Evolutionary conservation across 2,329 filamentous ascomycete species (phyloP), one percentile per base, ranked within the genome.

Genomic region (Trichophyton schoenleinii): DNA sequence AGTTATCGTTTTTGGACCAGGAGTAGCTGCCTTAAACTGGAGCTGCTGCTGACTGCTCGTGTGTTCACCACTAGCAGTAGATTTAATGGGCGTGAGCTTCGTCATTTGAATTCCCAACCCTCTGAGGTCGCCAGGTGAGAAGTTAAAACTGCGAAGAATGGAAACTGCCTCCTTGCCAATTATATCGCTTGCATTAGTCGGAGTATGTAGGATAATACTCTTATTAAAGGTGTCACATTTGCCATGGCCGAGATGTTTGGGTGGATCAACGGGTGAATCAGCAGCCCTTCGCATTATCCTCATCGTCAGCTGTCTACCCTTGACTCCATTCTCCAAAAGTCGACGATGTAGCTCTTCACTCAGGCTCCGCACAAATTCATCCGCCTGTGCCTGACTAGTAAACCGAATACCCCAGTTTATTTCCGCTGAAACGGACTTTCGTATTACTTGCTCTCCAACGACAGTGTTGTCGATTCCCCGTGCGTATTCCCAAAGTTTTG

Each of bases 371-470:
- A 97, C 81, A 71, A 99, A 99, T 65, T 95, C 89, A 63, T 97
- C 92, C 0, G 91, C 91, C 73, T 99, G 92, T n/a, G 83, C 81
- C 69, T 96, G 90, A 63, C 82, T 95, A 66, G 94, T 84, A 70
- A 99, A 99, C 4, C 94, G 86, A 61, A 99, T 95, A 2, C 95
- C 94, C 94, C 94, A 99, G 68, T 94, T 99, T 64, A 99, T 90
- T 71, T 99, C 94, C 0, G 92, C 92, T 1, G 94, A 97, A 0
- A 99, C 90, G 0, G 92, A 97, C 70, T 97, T 99, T 60, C 94
- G 85, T 15, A 89, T 79, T 0, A 87, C 83, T 69, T 95, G 88
- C 62, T 92, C 88, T 36, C 91, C 92, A 4, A 97, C 89, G 72
- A 96, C 90, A 1, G 84, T 80, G 58, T 80, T 82, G 73, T 99